Evolutionary conservation across 2,329 filamentous ascomycete genomes (phyloP).

Genomic region (Biscogniauxia marginata): DNA sequence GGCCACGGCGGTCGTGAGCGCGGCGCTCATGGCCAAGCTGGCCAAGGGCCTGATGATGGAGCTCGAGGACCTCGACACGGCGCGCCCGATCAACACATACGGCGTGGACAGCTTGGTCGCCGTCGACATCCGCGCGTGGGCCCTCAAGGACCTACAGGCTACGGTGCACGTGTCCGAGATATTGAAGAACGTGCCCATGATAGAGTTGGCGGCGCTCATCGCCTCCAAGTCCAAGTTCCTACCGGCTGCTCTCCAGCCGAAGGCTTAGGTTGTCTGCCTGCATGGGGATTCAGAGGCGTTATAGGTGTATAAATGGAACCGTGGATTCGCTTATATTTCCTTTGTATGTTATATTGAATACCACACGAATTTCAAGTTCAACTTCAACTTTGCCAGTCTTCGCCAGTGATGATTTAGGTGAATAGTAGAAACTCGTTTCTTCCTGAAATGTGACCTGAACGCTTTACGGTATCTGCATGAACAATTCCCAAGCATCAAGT

Average conservation of each 20-base stretch:
- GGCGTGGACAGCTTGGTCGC: conserved; percentile 30
- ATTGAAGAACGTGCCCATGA: conserved; percentile 26
- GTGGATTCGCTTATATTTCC: neutral
- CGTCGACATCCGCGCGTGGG: conserved; percentile 29
- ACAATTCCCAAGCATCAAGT: too few relatives aligned
- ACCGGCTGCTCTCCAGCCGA: conserved; percentile 19
- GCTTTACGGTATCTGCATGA: too few relatives aligned
- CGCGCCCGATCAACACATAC: conserved; percentile 27
- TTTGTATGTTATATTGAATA: neutral
- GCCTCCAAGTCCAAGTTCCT: conserved; percentile 28
- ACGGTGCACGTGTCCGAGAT: conserved; percentile 28
- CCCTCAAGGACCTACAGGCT: conserved; percentile 27
- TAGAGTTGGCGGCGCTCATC: conserved; percentile 25
- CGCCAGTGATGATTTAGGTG: neutral
- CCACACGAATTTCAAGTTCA: neutral
- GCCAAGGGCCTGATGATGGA: conserved; percentile 32
- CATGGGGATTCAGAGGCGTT: neutral
- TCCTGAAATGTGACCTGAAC: too few relatives aligned
- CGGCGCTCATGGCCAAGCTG: conserved; percentile 29
- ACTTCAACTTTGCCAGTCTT: neutral
- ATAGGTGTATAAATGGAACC: neutral
- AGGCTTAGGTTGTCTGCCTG: neutral
- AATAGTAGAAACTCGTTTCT: neutral
- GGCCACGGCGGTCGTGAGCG: conserved; percentile 22
- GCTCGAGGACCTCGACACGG: conserved; percentile 29